A percentile compares a stretch with the other conserved stretches of the same genome.
These are phyloP conservation scores for Crithidia expoeki DNA, from an alignment of 208 protist genomes.

Conservation along the genomic window DNA sequence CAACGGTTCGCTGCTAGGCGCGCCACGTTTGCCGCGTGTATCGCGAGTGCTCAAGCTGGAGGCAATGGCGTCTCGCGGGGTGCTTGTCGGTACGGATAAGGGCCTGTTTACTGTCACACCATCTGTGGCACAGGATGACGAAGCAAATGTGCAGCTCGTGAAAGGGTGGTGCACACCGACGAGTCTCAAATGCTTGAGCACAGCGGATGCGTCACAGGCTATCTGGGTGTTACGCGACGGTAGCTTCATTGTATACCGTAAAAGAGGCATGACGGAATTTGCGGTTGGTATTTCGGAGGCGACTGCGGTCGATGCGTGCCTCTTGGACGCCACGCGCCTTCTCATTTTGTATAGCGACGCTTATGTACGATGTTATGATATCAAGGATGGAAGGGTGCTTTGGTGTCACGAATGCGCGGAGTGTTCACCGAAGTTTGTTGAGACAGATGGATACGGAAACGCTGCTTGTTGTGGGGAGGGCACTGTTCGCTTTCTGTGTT, in stretches of 20 bases:
- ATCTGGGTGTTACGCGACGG: constrained; percentile 29
- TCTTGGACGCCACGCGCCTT: constrained; percentile 11
- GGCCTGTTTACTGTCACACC: constrained; percentile 14
- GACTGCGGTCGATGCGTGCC: constrained; percentile 19
- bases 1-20: not conserved
- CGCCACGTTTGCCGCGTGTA: not conserved
- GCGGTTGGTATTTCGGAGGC: not conserved
- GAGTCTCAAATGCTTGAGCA: constrained; percentile 21
- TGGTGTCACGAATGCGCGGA: constrained; percentile 23
- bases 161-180: constrained; percentile 15
- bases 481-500: constrained; percentile 26
- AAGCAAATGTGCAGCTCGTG: not conserved
- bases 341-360: constrained; percentile 22
- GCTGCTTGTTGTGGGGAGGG: constrained; percentile 21
- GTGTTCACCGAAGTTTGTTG: constrained; percentile 11
- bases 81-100: constrained; percentile 9
- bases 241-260: constrained; percentile 14
- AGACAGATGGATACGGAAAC: constrained; percentile 25
- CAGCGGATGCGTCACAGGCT: not conserved
- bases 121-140: not conserved
- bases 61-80: not conserved
- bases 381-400: constrained; percentile 3
- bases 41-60: not conserved
- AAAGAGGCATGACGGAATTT: constrained; percentile 8
- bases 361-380: constrained; percentile 14